Evolutionary conservation across 495 filamentous ascomycete genomes (phyloP).

Genomic region (Hypoxylon fuscum): DNA sequence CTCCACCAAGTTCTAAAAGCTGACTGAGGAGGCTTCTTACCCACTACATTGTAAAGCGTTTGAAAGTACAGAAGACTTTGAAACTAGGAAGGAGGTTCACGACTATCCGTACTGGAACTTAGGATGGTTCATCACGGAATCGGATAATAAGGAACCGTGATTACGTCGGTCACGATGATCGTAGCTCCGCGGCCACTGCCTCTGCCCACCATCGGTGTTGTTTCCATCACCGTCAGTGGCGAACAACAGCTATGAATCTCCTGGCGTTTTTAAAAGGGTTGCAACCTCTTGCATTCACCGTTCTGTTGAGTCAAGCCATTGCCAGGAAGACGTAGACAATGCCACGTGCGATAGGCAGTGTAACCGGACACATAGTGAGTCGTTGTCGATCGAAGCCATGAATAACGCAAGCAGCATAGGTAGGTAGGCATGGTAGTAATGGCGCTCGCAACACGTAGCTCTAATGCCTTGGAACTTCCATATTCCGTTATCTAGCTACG

Average conservation of each 20-base stretch:
- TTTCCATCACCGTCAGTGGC: background rate
- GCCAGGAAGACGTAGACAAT: constrained; percentile 3
- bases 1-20: too few relatives aligned
- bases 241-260: too few relatives aligned
- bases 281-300: background rate
- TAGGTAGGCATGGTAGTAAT: too few relatives aligned
- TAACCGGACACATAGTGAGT: constrained; percentile 23
- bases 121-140: background rate
- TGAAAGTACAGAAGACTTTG: background rate
- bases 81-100: background rate
- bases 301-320: constrained; percentile 8
- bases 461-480: constrained; percentile 16
- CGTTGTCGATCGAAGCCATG: constrained; percentile 1
- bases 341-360: constrained; percentile 32
- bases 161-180: background rate
- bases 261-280: constrained; percentile 14
- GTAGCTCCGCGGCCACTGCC: background rate
- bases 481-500: constrained; percentile 1
- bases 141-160: background rate
- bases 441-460: constrained; percentile 14
- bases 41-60: too few relatives aligned
- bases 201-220: background rate
- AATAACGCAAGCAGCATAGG: background rate
- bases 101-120: background rate
- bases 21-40: too few relatives aligned